Evolutionary conservation across 2,329 filamentous ascomycete species (phyloP).

Genomic region (Anthostomella pinea): DNA sequence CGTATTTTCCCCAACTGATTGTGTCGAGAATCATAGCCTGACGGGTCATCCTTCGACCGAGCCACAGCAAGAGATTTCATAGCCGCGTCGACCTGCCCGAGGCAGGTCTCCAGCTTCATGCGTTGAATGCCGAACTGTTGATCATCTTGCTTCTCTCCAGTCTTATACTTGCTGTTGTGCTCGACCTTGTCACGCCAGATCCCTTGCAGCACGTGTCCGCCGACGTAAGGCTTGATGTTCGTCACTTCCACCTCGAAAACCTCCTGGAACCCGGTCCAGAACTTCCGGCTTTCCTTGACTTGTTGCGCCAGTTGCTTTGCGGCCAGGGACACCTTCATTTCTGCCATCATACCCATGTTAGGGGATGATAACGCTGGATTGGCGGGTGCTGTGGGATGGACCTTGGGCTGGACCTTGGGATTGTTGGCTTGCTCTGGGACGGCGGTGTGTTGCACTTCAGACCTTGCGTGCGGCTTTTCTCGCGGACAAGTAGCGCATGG

Average conservation of each 20-base stretch:
- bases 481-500: constrained; percentile 11
- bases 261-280: constrained; percentile 22
- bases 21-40: constrained; percentile 19
- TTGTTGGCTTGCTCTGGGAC: not conserved
- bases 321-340: constrained; percentile 26
- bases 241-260: constrained; percentile 24
- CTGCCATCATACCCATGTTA: constrained; percentile 16
- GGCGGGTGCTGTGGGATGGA: not conserved
- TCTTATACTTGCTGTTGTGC: constrained; percentile 14
- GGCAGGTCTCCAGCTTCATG: constrained; percentile 24
- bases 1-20: constrained; percentile 25
- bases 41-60: constrained; percentile 5
- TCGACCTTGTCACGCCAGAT: constrained; percentile 28
- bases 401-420: not conserved
- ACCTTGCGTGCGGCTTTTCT: not conserved
- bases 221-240: constrained; percentile 22
- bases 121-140: constrained; percentile 22
- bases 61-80: constrained; percentile 11
- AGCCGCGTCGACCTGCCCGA: constrained; percentile 23
- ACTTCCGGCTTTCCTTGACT: constrained; percentile 20
- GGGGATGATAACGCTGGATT: too few species aligned
- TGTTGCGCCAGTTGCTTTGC: constrained; percentile 25
- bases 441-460: not conserved
- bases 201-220: constrained; percentile 19
- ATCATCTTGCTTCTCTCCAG: constrained; percentile 12